These are phyloP conservation scores for Escovopsis sp. DNA, from an alignment of 2,329 filamentous ascomycete species.

Conservation along the genomic window DNA sequence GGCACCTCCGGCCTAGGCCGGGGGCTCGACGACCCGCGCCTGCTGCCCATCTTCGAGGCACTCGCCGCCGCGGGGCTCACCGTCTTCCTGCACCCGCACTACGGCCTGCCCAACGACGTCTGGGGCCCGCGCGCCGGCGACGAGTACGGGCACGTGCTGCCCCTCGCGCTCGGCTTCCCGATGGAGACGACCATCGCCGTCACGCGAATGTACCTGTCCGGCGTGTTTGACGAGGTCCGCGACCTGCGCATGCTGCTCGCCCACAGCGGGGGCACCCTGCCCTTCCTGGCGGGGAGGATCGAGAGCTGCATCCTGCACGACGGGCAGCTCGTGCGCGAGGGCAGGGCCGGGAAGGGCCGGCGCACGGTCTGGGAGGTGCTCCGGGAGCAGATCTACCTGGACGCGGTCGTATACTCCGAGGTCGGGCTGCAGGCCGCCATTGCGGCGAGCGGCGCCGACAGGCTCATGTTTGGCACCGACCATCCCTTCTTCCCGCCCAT, in stretches of 20 bases:
- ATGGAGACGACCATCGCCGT: conserved; percentile 88
- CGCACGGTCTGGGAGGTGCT: conserved; percentile 41
- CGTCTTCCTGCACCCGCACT: conserved; percentile 83
- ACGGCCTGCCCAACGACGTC: conserved; percentile 66
- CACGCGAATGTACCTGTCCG: conserved; percentile 71
- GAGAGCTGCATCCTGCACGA: conserved; percentile 81
- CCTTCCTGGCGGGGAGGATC: conserved; percentile 75
- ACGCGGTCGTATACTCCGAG: conserved; percentile 72
- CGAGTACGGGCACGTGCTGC: conserved; percentile 76
- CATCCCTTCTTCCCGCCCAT: conserved; percentile 77
- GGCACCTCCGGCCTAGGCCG: conserved; percentile 68
- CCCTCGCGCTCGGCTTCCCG: conserved; percentile 74
- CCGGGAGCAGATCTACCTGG: conserved; percentile 65
- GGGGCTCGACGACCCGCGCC: conserved; percentile 61
- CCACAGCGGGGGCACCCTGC: conserved; percentile 76
- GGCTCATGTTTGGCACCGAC: conserved; percentile 69
- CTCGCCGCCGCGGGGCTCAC: conserved; percentile 49
- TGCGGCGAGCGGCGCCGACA: conserved; percentile 49
- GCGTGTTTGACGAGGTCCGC: conserved; percentile 65
- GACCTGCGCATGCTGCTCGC: conserved; percentile 62
- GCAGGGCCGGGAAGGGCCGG: conserved; percentile 33
- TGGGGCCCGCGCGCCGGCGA: conserved; percentile 54
- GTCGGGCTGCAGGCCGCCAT: conserved; percentile 58
- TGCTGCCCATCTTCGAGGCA: conserved; percentile 58
- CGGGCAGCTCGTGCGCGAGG: conserved; percentile 51